A percentile compares a stretch with the other conserved stretches of the same genome.
These are phyloP conservation scores for Lycium ferocissimum DNA, from an alignment of 257 asterid genomes.

Conservation along the genomic window DNA sequence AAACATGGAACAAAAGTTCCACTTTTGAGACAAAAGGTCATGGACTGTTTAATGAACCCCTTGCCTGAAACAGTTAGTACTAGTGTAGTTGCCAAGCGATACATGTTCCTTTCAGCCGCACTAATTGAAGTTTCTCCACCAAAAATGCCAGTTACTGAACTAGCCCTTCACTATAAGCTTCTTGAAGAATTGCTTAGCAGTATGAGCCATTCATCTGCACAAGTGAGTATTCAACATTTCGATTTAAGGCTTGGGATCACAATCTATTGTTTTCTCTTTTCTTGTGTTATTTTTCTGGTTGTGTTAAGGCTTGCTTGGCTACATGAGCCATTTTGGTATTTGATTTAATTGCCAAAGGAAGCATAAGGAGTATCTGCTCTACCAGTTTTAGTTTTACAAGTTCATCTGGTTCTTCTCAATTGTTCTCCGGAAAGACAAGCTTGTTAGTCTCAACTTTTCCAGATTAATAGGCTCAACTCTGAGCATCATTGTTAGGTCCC, in stretches of 20 bases:
- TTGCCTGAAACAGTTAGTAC: constrained; percentile 76
- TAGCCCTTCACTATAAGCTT: constrained; percentile 70
- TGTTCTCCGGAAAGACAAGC: constrained; percentile 15
- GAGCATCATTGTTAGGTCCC: neutral
- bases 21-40: constrained; percentile 72
- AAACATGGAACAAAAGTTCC: constrained; percentile 84
- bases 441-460: constrained; percentile 19
- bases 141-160: constrained; percentile 73
- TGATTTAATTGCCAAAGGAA: neutral
- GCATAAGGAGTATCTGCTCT: neutral
- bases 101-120: constrained; percentile 87
- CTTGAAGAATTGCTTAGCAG: constrained; percentile 83
- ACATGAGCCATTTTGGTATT: constrained; percentile 11
- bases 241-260: neutral
- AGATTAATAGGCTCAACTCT: constrained; percentile 12
- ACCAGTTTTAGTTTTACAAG: constrained; percentile 19
- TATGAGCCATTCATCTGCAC: constrained; percentile 97
- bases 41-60: constrained; percentile 91
- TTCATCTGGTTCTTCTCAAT: constrained; percentile 4
- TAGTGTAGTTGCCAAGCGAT: constrained; percentile 88
- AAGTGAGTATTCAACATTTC: constrained; percentile 61
- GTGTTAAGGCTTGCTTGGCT: neutral
- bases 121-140: constrained; percentile 88
- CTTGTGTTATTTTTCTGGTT: constrained; percentile 17
- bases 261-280: constrained; percentile 3